Evolutionary conservation across 23 red algal species (phyloP).

Genomic region (Chondrus crispus): DNA sequence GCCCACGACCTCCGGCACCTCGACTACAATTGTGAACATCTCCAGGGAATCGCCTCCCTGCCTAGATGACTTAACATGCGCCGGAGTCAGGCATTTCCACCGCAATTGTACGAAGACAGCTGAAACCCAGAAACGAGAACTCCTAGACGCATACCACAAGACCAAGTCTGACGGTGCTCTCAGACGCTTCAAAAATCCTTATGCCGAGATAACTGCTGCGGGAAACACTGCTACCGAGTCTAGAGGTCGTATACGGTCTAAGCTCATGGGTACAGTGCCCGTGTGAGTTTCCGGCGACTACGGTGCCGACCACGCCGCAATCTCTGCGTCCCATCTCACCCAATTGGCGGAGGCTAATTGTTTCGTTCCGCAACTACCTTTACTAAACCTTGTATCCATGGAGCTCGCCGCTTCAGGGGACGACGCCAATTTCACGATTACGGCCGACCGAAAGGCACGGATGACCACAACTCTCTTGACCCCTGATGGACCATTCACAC

Average conservation of each 20-base stretch:
- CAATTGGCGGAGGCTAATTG: not conserved
- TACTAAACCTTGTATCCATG: not conserved
- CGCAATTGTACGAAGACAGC: not conserved
- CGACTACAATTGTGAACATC: too few relatives aligned
- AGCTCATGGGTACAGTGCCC: not conserved
- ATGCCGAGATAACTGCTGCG: too few relatives aligned
- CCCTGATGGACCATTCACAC: not conserved
- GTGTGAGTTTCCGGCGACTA: not conserved
- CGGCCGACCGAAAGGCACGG: not conserved
- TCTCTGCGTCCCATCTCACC: not conserved
- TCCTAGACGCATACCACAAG: not conserved
- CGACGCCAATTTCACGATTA: not conserved
- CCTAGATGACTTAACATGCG: not conserved
- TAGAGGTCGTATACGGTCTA: not conserved
- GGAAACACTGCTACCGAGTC: too few relatives aligned
- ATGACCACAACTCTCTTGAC: not conserved
- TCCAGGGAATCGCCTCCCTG: too few relatives aligned
- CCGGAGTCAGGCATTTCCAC: not conserved
- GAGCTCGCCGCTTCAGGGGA: not conserved
- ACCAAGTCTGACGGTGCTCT: not conserved
- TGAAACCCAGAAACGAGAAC: not conserved
- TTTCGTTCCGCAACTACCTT: not conserved
- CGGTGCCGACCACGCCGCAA: not conserved
- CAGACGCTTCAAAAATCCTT: too few relatives aligned
- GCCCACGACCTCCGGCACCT: too few relatives aligned